Conservation (phyloP, 192 early-diverging fungal genomes). For the Podila epicladia region DNA sequence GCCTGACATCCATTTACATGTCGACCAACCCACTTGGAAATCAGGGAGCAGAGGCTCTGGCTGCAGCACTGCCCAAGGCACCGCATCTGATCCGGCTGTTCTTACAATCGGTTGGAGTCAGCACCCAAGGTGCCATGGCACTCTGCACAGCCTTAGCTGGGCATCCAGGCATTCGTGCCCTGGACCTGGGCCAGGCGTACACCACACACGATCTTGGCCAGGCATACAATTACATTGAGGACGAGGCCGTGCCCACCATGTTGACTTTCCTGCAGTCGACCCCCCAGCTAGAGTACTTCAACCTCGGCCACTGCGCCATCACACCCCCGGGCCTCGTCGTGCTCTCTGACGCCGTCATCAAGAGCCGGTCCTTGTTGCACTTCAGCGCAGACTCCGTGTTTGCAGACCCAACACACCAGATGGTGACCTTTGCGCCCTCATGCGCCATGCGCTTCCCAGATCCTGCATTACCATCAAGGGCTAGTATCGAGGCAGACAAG, state of each 20-base stretch:
- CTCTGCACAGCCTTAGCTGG: conserved; percentile 5
- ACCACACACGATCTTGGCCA: background rate
- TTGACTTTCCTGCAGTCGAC: background rate
- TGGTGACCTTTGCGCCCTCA: background rate
- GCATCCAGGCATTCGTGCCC: conserved; percentile 5
- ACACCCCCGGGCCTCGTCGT: background rate
- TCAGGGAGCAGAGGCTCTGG: conserved; percentile 10
- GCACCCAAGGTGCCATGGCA: conserved; percentile 5
- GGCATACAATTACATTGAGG: conserved; percentile 6
- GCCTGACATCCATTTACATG: conserved; percentile 12
- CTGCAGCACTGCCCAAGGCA: background rate
- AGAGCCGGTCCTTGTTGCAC: background rate
- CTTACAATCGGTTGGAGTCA: conserved; percentile 9
- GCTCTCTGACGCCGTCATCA: background rate
- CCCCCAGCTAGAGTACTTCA: conserved; percentile 6
- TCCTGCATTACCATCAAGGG: background rate
- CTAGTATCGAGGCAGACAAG: background rate
- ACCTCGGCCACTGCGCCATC: background rate
- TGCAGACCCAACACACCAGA: conserved; percentile 5
- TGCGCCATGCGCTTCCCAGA: background rate
- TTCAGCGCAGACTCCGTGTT: conserved; percentile 2
- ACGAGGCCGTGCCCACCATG: background rate
- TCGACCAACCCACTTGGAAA: conserved; percentile 8
- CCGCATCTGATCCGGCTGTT: conserved; percentile 3
- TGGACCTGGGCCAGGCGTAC: background rate